Conservation (phyloP, 768 basidiomycete genomes). For the Mycena indigotica region DNA sequence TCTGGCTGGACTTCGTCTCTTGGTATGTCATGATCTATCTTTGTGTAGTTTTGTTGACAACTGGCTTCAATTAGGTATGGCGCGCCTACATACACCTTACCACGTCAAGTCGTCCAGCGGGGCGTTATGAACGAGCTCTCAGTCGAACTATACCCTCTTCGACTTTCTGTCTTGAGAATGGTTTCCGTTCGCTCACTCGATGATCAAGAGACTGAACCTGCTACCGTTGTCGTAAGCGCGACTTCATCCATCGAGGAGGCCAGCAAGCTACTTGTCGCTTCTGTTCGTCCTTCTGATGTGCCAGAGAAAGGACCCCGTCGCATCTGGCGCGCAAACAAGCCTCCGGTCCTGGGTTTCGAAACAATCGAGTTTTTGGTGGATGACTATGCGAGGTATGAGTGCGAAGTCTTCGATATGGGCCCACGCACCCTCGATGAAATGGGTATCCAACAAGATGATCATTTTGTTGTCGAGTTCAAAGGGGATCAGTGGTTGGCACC, state of each 20-base stretch:
- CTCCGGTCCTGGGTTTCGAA: constrained; percentile 35
- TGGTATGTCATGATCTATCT: constrained; percentile 56
- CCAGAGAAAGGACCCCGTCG: constrained; percentile 45
- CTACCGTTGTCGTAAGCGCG: constrained; percentile 50
- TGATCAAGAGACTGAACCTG: constrained; percentile 29
- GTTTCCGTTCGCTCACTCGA: constrained; percentile 27
- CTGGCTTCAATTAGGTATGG: constrained; percentile 65
- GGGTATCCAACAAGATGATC: constrained; percentile 60
- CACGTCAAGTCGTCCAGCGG: constrained; percentile 66
- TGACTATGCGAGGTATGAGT: constrained; percentile 32
- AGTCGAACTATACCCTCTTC: constrained; percentile 75
- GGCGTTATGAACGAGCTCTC: constrained; percentile 52
- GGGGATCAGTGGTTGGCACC: constrained; percentile 58
- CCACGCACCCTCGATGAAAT: constrained; percentile 60
- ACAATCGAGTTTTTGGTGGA: constrained; percentile 37
- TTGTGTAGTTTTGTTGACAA: constrained; percentile 4
- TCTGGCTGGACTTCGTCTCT: constrained; percentile 65
- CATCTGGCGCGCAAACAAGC: constrained; percentile 60
- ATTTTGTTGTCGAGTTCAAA: constrained; percentile 78
- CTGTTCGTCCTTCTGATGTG: constrained; percentile 34
- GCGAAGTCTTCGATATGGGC: constrained; percentile 47
- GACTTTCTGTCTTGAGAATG: constrained; percentile 55
- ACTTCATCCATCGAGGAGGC: constrained; percentile 51
- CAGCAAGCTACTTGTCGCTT: constrained; percentile 42
- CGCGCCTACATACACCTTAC: constrained; percentile 51